Evolutionary conservation across 306 rosid genomes (phyloP), one percentile per base, ranked within the genome.

Genomic region (Cicer pinnatifidum): DNA sequence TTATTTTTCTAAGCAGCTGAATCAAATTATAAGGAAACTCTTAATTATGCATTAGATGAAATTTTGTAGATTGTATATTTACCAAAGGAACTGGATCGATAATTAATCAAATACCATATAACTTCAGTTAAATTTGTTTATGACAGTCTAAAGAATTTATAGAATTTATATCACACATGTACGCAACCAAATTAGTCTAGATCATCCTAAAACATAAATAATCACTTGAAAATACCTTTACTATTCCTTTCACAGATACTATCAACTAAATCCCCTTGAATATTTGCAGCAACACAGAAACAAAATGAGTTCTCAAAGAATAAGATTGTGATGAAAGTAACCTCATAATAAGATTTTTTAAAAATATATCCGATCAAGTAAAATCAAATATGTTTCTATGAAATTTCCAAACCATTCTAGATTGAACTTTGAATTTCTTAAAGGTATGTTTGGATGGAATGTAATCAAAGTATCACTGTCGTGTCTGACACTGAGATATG

Each of bases 11-110:
- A 23, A 35, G 43, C 64, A n/a, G 67, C 47, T n/a, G 67, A 66
- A 74, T 40, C 72, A 13, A 75, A 63, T 40, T 63, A 56, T 54
- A 64, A 39, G 65, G 51, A 74, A 78, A 78, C 62, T 41, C 73
- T 67, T 53, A 39, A 60, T 60, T 37, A 48, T 16, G 39, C 23
- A 58, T 53, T 61, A 38, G 64, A 66, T 67, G 52, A n/a, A 19
- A 48, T 17, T 33, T 57, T 48, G 28, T 19, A 17, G 39, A 66
- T 15, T 50, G 60, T 43, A 39, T 17, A 48, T 50, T 48, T 9
- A 72, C 38, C 41, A 41, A 15, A 6, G 9, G 52, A 71, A 71
- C 13, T 59, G 44, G 50, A 72, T 8, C 28, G 51, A 41, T 11
- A 71, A 23, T 54, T 65, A 73, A 60, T 57, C 50, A 12, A 40